Percentiles rank a stretch among this genome's conserved stretches.
These are phyloP conservation scores for Pyricularia sp. DNA, from an alignment of 2,329 filamentous ascomycete species.

Conservation along the genomic window DNA sequence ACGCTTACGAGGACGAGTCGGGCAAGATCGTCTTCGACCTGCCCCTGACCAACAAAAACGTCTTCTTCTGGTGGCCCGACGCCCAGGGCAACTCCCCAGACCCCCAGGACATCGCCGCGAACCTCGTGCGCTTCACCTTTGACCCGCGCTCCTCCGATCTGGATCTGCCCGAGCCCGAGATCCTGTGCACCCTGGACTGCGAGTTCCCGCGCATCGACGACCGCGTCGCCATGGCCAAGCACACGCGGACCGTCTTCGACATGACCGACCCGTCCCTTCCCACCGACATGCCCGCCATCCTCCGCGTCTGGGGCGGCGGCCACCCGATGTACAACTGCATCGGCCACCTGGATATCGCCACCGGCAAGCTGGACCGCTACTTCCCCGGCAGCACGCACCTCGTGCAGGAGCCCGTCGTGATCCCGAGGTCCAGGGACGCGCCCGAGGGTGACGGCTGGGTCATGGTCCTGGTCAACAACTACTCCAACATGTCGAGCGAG, in stretches of 20 bases:
- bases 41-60: conserved; percentile 22
- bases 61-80: conserved; percentile 22
- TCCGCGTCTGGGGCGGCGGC: conserved; percentile 16
- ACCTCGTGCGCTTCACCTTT: background rate
- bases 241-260: conserved; percentile 16
- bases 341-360: conserved; percentile 16
- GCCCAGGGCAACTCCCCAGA: conserved; percentile 18
- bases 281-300: conserved; percentile 17
- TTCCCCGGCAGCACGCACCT: conserved; percentile 19
- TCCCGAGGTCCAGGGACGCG: conserved; percentile 20
- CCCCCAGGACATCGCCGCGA: conserved; percentile 13
- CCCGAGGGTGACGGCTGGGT: conserved; percentile 28
- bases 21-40: conserved; percentile 21
- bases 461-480: conserved; percentile 21
- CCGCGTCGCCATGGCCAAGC: conserved; percentile 16
- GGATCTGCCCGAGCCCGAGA: background rate
- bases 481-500: conserved; percentile 11
- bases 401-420: conserved; percentile 30
- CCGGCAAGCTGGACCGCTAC: conserved; percentile 16
- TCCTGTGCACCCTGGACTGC: background rate
- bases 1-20: conserved; percentile 21
- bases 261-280: conserved; percentile 15
- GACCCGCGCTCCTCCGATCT: background rate
- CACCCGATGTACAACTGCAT: conserved; percentile 21
- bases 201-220: conserved; percentile 30